These are phyloP conservation scores for Theileria annulata DNA, from an alignment of 169 alveolate species.

Conservation along the genomic window DNA sequence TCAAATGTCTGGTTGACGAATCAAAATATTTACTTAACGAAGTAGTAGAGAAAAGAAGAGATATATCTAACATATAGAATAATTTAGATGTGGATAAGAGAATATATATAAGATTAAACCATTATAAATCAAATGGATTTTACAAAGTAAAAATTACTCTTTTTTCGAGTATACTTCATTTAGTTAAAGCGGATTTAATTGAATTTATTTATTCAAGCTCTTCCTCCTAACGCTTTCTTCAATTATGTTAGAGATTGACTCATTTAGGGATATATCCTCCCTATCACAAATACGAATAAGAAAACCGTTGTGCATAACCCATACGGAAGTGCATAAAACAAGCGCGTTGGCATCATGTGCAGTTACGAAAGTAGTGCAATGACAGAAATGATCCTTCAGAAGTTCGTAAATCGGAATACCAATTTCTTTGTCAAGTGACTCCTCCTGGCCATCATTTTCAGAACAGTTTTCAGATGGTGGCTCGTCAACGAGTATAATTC, in stretches of 20 bases:
- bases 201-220: neutral
- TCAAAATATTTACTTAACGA: conserved; percentile 68
- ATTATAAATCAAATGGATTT: neutral
- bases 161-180: neutral
- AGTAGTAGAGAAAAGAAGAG: conserved; percentile 60
- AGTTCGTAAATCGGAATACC: conserved; percentile 42
- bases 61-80: conserved; percentile 36
- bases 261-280: conserved; percentile 7
- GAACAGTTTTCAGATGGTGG: conserved; percentile 9
- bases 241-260: conserved; percentile 9
- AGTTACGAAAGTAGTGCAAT: conserved; percentile 38
- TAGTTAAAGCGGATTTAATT: neutral
- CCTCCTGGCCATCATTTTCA: neutral
- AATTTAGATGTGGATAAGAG: neutral
- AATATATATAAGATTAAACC: neutral
- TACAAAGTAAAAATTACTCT: neutral
- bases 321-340: conserved; percentile 28
- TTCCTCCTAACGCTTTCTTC: conserved; percentile 10
- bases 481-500: conserved; percentile 3
- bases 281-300: conserved; percentile 10
- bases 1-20: conserved; percentile 76
- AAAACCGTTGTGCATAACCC: conserved; percentile 26
- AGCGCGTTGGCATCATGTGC: conserved; percentile 22
- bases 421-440: neutral
- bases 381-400: conserved; percentile 36